Base-by-base conservation (phyloP, 192 early-diverging fungal species). In the Lunasporangiospora selenospora region DNA sequence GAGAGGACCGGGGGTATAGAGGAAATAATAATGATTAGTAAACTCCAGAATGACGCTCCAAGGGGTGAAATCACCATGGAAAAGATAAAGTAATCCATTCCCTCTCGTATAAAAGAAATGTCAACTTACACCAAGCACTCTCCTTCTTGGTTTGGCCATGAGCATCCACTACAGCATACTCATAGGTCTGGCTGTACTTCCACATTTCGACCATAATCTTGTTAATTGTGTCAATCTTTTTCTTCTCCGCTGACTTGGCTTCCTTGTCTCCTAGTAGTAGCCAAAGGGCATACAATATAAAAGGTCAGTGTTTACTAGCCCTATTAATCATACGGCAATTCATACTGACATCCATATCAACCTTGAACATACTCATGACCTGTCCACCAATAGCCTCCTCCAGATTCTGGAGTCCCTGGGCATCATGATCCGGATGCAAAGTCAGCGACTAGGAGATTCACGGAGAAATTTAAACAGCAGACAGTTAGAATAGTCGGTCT, bases 131-230 rank as follows among this genome's bases (percentile, higher is more conserved):
- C 81, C 77, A 85, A 16, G 79, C 78, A 18, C 75, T 79, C 47
- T 81, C 75, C 36, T 75, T 67, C 40, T 61, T 75, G 26, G 80
- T 75, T 38, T 81, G 66, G 19, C 82, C 82, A 27, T 77, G 55
- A 15, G 70, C 53, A 33, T 77, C 64, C 4, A 83, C 53, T 12
- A 82, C 78, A 32, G 81, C 69, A 34, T 81, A 85, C 12, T 81
- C 69, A 43, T 85, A 85, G 2, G 82, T 80, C 42, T 85, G 79
- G n/a, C 78, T 67, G 42, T 47, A 83, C 19, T 75, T 69, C 78
- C 78, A 80, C 79, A 85, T 81, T 36, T 70, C 50, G 2, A 42
- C 65, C 67, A 46, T 61, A 44, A 64, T 80, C 58, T 27, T 67
- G 61, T 57, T 69, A 36, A 60, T 39, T 16, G 32, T 61, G 16